A percentile compares a stretch with the other conserved stretches of the same genome.
phyloP scores from a whole-genome alignment of 441 rosid genomes.

The Erodium texanum region DNA sequence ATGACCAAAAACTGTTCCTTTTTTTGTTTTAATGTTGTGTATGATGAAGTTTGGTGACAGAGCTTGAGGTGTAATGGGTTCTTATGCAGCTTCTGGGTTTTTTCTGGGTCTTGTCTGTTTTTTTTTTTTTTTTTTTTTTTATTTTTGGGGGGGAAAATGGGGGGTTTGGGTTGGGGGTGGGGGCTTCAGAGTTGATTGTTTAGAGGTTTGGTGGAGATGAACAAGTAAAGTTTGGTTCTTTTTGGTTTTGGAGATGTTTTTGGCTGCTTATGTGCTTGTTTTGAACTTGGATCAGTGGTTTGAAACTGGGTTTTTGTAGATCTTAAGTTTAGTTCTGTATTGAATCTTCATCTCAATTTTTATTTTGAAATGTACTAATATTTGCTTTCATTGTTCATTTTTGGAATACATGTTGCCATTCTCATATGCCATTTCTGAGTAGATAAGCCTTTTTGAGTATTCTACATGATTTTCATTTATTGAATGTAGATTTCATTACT shows the following conservation, averaged over 20 bases:
- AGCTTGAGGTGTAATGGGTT: not conserved
- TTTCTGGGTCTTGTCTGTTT: not conserved
- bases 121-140: no score
- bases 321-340: not conserved
- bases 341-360: not conserved
- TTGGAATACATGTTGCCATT: not conserved
- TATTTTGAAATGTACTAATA: not conserved
- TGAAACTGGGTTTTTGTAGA: not conserved
- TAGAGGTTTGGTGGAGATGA: not conserved
- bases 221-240: not conserved
- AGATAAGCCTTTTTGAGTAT: no score
- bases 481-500: no score
- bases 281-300: not conserved
- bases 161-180: constrained; percentile 1
- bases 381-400: not conserved
- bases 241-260: no score
- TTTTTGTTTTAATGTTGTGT: not conserved
- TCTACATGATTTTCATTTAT: no score
- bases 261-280: not conserved
- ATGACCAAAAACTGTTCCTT: not conserved
- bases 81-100: not conserved
- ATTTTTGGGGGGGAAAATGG: no score
- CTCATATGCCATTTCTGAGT: not conserved
- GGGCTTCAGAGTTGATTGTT: not conserved
- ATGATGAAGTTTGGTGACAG: not conserved